Conservation (phyloP, 768 basidiomycete species). For the Psilocybe azurescens region DNA sequence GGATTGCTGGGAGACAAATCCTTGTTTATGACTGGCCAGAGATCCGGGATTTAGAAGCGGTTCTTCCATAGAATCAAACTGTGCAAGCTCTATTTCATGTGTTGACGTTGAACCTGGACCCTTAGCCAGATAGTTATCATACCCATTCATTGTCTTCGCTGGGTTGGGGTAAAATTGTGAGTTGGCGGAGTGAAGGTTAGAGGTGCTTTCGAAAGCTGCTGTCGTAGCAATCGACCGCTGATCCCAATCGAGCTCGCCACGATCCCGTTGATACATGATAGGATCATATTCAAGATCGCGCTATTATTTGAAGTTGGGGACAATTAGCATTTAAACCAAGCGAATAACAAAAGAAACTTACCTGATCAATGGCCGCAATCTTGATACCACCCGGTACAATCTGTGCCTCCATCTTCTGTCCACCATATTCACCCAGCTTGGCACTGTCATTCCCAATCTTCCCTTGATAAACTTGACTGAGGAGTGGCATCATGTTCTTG, state of each 20-base stretch:
- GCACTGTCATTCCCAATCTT: constrained; percentile 67
- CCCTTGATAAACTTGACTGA: constrained; percentile 78
- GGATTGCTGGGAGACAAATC: constrained; percentile 43
- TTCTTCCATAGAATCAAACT: constrained; percentile 62
- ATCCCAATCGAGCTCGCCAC: constrained; percentile 91
- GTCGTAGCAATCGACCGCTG: constrained; percentile 73
- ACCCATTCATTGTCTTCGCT: constrained; percentile 42
- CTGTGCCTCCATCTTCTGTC: constrained; percentile 75
- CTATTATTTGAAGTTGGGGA: constrained; percentile 30
- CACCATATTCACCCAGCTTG: constrained; percentile 79
- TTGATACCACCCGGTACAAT: constrained; percentile 79
- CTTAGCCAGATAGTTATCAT: constrained; percentile 61
- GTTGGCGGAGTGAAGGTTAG: constrained; percentile 30
- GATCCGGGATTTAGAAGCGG: constrained; percentile 56
- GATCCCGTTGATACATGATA: constrained; percentile 75
- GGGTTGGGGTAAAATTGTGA: constrained; percentile 42
- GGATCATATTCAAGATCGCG: constrained; percentile 85
- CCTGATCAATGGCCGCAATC: constrained; percentile 84
- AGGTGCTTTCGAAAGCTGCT: constrained; percentile 51
- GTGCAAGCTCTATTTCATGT: constrained; percentile 58
- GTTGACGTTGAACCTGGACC: constrained; percentile 39
- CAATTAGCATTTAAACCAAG: not conserved
- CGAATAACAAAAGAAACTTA: constrained; percentile 23
- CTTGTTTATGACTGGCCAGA: constrained; percentile 40
- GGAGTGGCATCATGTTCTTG: constrained; percentile 81